A percentile compares a stretch with the other conserved stretches of the same genome.
Evolutionary conservation across 768 basidiomycete genomes (phyloP).

Genomic region (Postia placenta): DNA sequence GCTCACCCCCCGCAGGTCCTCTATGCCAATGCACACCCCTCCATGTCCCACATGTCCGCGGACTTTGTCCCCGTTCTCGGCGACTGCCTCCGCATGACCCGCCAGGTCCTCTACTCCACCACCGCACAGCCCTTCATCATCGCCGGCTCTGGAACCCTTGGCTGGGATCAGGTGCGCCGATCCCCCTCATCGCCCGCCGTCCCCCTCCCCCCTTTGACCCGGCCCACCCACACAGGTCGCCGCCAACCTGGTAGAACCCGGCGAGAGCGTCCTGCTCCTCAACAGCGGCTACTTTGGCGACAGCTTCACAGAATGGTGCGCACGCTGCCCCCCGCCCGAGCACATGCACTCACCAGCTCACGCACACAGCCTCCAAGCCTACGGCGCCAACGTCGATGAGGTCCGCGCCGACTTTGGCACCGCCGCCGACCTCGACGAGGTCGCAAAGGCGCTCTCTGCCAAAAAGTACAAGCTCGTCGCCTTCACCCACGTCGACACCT

Average conservation of each 20-base stretch:
- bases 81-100: slow-evolving; percentile 79
- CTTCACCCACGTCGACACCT: slow-evolving; percentile 95
- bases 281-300: slow-evolving; percentile 95
- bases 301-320: slow-evolving; percentile 80
- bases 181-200: slow-evolving; percentile 3
- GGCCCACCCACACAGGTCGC: slow-evolving; percentile 48
- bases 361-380: slow-evolving; percentile 66
- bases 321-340: slow-evolving; percentile 7
- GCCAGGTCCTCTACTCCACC: slow-evolving; percentile 73
- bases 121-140: slow-evolving; percentile 88
- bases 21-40: slow-evolving; percentile 88
- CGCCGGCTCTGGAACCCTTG: slow-evolving; percentile 91
- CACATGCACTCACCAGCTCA: background rate
- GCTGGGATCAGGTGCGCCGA: slow-evolving; percentile 82
- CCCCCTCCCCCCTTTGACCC: background rate
- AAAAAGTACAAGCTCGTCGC: slow-evolving; percentile 88
- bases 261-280: slow-evolving; percentile 75
- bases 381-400: slow-evolving; percentile 84
- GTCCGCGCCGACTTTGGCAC: slow-evolving; percentile 79
- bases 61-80: slow-evolving; percentile 88
- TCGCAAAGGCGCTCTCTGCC: slow-evolving; percentile 64
- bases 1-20: slow-evolving; percentile 51
- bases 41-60: slow-evolving; percentile 81
- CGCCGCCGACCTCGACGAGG: slow-evolving; percentile 51
- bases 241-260: slow-evolving; percentile 82